Evolutionary conservation across 1,139 yeast genomes (phyloP), one percentile per base, ranked within the genome.

Genomic region (Zhuliangozyma parablackwelliae): DNA sequence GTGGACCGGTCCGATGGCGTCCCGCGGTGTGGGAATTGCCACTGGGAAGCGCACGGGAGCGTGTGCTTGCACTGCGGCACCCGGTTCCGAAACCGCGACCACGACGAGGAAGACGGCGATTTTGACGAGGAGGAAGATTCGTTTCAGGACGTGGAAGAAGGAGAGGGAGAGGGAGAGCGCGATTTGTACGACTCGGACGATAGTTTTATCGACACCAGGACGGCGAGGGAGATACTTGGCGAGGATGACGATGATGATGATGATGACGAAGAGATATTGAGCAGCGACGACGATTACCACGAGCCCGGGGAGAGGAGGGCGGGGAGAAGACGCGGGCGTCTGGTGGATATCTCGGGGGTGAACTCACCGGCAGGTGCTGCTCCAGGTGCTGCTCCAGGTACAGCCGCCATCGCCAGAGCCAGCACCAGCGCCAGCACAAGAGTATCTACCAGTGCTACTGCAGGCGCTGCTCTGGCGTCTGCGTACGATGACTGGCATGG

Each of bases 1-100:
- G 63, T 81, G 3, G 86, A 78, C 44, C 72, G 67, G 36, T 80
- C 80, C 21, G 96, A 87, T 54, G 92, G 90, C 2, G 89, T 87
- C 7, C 78, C 84, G 0, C 62, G 95, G 39, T 87, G 96, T 53
- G 78, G 87, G 2, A 71, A 75, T 38, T 87, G 96, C 55, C 87
- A 80, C 49, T 86, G 95, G 95, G 95, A 87, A 53, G 79, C 84
- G 3, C 72, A 68, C 44, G 82, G 82, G 0, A 58, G 66, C 5
- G 60, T 56, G 28, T 81, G 87, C 48, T 59, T 71, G 7, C 77
- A 78, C 45, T 80, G 87, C 52, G 76, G 77, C 3, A 57, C 69
- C 2, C 49, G 68, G 23, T 65, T 71, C 45, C 42, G 69, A 47
- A 40, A 40, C 7, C 42, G 46, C 5, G 32, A 40, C 21, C 47